Conservation (phyloP, 352 stramenopile genomes). For the Phytophthora sansomeana region DNA sequence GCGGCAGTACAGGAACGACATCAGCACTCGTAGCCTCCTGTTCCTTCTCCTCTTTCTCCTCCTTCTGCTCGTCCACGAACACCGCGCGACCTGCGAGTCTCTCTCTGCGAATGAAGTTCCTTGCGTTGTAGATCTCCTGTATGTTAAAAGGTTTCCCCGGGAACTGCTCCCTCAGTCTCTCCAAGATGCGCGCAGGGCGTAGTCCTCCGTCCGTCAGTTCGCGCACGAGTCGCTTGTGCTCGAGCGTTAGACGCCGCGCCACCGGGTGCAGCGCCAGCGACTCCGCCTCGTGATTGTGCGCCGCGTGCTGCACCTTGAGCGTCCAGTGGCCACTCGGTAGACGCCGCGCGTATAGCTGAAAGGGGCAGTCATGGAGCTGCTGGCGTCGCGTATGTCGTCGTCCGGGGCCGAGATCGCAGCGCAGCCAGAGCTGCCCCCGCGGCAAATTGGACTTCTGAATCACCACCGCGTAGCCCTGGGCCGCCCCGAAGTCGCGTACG, state of each 20-base stretch:
- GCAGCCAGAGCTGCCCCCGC: not conserved
- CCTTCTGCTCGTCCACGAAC: not conserved
- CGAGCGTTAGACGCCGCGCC: not conserved
- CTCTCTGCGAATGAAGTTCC: conserved; percentile 55
- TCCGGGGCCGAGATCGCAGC: not conserved
- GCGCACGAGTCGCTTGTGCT: not conserved
- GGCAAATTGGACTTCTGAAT: not conserved
- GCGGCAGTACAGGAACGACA: not conserved
- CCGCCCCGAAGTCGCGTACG: not conserved
- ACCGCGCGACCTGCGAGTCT: not conserved
- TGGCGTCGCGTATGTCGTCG: not conserved
- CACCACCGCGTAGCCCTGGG: not conserved
- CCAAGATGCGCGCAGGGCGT: conserved; percentile 39
- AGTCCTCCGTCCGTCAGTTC: not conserved
- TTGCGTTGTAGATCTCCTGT: conserved; percentile 64
- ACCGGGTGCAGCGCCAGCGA: not conserved
- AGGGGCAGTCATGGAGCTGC: not conserved
- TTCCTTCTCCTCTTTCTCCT: not conserved
- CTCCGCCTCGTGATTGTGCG: not conserved
- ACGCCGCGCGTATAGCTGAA: not conserved
- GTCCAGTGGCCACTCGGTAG: not conserved
- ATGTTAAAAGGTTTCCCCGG: conserved; percentile 55
- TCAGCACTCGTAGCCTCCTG: not conserved
- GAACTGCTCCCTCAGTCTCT: conserved; percentile 46
- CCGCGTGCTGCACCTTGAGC: not conserved